phyloP scores from a whole-genome alignment of 2,329 filamentous ascomycete genomes.

The Apiospora aurea region DNA sequence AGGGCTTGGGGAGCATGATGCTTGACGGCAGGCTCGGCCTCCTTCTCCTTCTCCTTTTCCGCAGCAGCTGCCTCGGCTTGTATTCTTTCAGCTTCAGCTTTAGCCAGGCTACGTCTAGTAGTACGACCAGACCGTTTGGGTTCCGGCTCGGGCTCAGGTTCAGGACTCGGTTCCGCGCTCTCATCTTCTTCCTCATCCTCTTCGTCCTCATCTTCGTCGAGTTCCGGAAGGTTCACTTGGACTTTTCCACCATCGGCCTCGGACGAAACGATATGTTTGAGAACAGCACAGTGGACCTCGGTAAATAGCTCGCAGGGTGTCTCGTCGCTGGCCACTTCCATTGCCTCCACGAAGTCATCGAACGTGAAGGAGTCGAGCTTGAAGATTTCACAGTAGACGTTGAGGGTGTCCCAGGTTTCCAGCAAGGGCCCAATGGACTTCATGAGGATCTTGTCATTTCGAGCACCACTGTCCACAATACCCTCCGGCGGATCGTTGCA shows the following conservation, averaged over 20 bases:
- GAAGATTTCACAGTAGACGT: conserved; percentile 97
- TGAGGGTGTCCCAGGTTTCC: conserved; percentile 95
- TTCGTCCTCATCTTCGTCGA: conserved; percentile 74
- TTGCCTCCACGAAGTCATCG: conserved; percentile 91
- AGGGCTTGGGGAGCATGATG: conserved; percentile 82
- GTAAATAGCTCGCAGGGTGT: conserved; percentile 83
- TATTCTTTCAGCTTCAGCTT: conserved; percentile 75
- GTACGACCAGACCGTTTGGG: conserved; percentile 72
- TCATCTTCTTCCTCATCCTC: conserved; percentile 67
- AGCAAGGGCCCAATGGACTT: conserved; percentile 84
- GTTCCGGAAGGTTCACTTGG: conserved; percentile 77
- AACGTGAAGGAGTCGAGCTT: conserved; percentile 96
- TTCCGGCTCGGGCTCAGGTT: conserved; percentile 75
- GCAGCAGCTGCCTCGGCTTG: conserved; percentile 49
- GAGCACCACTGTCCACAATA: conserved; percentile 52
- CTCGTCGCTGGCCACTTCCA: conserved; percentile 78
- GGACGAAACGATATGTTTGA: conserved; percentile 84
- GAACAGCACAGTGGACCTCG: conserved; percentile 88
- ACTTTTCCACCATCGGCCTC: conserved; percentile 80
- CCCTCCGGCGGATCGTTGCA: conserved; percentile 68
- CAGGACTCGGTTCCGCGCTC: conserved; percentile 52
- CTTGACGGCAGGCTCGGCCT: conserved; percentile 55
- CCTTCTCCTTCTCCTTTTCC: conserved; percentile 43
- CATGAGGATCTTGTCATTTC: conserved; percentile 73
- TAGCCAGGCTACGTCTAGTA: conserved; percentile 85